Evolutionary conservation across 2,329 filamentous ascomycete genomes (phyloP), one percentile per base, ranked within the genome.

Genomic region (Phyllosticta capitalensis): DNA sequence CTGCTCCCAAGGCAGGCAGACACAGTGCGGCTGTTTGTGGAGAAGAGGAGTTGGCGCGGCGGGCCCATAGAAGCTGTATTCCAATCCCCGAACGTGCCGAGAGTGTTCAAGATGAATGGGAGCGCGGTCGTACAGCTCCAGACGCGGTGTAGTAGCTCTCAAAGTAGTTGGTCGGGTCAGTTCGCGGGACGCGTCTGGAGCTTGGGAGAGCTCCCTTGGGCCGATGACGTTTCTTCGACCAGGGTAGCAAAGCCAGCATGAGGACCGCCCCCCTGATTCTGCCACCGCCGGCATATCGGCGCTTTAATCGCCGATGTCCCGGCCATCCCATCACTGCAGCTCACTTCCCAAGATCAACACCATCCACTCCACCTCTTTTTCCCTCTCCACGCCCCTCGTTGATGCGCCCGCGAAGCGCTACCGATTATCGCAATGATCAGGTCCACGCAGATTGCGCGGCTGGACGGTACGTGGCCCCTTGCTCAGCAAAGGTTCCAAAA

Each of bases 361-460:
- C 3, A 22, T 14, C 48, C 6, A 17, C 45, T 28, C 22, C 26
- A 24, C 48, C 30, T 45, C 38, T 17, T 50, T 38, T 6, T 30
- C 55, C n/a, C 52, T 55, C 52, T 56, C 38, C 38, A 26, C 49
- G 17, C 50, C 19, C n/a, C 45, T 56, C 17, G 54, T 61, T 49
- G 54, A 51, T 49, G 58, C 58, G 58, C 54, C 19, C 14, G 30
- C 12, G 20, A 53, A 52, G 54, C 49, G 22, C 50, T 28, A 28
- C 54, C 21, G 7, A 49, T 12, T 33, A 49, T 22, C 54, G 56
- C 5, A 54, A 94, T 92, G 91, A 92, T 96, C 69, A 85, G 84
- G 74, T 94, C 92, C 68, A 99, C 92, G 57, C 90, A 96, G 77
- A 96, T 99, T 77, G 88, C 90, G 65, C 83, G 94, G 75, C 83